These are phyloP conservation scores for Polyporus arcularius DNA, from an alignment of 768 basidiomycete genomes.

Conservation along the genomic window DNA sequence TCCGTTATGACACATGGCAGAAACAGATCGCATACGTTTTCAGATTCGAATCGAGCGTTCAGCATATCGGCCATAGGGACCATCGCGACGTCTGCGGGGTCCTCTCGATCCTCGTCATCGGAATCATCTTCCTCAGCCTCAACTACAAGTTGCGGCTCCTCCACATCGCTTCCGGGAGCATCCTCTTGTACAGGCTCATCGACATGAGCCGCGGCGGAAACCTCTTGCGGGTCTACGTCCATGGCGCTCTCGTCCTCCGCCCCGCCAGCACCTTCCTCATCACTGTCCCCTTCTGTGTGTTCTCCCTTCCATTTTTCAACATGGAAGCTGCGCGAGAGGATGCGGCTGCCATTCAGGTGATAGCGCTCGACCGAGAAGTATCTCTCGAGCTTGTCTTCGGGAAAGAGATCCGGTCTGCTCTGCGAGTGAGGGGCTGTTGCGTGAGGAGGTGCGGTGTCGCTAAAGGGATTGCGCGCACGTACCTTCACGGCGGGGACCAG, in stretches of 20 bases:
- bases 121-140: slow-evolving; percentile 23
- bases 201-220: slow-evolving; percentile 36
- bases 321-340: slow-evolving; percentile 90
- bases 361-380: slow-evolving; percentile 74
- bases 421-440: slow-evolving; percentile 29
- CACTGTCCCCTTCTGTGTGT: slow-evolving; percentile 30
- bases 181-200: slow-evolving; percentile 32
- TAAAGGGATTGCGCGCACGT: slow-evolving; percentile 18
- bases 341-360: slow-evolving; percentile 88
- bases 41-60: slow-evolving; percentile 82
- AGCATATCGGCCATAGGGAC: slow-evolving; percentile 96
- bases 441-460: not conserved
- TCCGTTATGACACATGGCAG: not conserved
- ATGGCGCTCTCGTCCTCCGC: slow-evolving; percentile 36
- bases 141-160: slow-evolving; percentile 2
- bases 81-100: slow-evolving; percentile 77
- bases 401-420: slow-evolving; percentile 77
- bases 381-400: slow-evolving; percentile 39
- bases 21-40: slow-evolving; percentile 64
- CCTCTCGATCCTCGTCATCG: slow-evolving; percentile 54
- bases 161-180: not conserved
- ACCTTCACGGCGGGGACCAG: slow-evolving; percentile 76
- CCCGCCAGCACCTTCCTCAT: slow-evolving; percentile 35
- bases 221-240: slow-evolving; percentile 32
- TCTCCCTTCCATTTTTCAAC: slow-evolving; percentile 59